Base-by-base conservation (phyloP, 305 asterid species). In the Caryopteris hybrid region DNA sequence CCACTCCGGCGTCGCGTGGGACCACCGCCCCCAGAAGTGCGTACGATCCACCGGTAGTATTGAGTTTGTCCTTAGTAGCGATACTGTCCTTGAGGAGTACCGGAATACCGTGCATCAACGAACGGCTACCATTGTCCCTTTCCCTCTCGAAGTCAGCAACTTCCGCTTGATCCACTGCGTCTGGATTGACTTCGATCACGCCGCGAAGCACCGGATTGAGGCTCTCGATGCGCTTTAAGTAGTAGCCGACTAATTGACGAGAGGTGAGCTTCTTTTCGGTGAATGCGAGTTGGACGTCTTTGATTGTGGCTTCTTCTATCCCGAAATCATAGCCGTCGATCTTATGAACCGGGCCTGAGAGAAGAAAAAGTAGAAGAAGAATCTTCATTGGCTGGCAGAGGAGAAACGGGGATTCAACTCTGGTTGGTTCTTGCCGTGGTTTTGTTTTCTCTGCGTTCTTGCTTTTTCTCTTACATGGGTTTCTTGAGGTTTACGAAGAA, bases 31-130 rank as follows among this genome's bases (percentile, higher is more conserved):
- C 84, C 13, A 86, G 75, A 71, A 85, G 80, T 56, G 92, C 90
- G 67, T 79, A 84, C 13, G 90, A 84, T 6, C 92, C 92, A 5
- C 72, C 84, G n/a, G 78, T 84, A 12, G 92, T 85, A 58, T 85
- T 88, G n/a, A 85, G 77, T 75, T 79, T 66, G 48, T 88, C 95
- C 51, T 63, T 50, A 1, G 92, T 85, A 25, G 65, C 77, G 12
- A 87, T 83, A 31, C 87, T 76, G 65, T 85, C 95, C 71, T 88
- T 88, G 42, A 88, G 81, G 10, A 88, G 95, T 77, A 88, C 84
- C 52, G 91, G 95, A 45, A 88, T 77, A 11, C 88, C 91, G 74
- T 76, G 87, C 75, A 87, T 66, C 54, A 47, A 29, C 8, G 70
- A 60, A 45, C 52, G 70, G 76, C 62, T 38, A 58, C 43, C 54